phyloP scores from a whole-genome alignment of 306 rosid species.

The Arachis stenosperma region DNA sequence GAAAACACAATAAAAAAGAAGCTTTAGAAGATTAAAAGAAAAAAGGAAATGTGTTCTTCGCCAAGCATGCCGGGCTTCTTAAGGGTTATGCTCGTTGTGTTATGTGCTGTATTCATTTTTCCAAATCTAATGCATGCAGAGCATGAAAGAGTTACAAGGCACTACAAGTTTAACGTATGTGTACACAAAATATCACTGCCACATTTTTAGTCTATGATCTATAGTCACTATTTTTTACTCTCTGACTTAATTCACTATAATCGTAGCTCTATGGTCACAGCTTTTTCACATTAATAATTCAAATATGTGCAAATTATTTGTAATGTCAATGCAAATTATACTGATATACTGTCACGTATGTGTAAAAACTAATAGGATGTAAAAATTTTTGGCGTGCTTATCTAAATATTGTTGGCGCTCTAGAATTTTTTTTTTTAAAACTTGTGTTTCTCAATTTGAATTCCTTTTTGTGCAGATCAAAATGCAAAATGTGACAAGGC shows the following conservation, averaged over 20 bases:
- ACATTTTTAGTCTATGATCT: too few species aligned
- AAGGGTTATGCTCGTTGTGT: conserved; percentile 34
- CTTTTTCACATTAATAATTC: too few species aligned
- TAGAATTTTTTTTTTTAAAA: too few species aligned
- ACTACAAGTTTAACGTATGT: conserved; percentile 67
- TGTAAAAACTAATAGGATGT: too few species aligned
- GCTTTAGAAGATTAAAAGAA: background rate
- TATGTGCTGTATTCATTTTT: conserved; percentile 44
- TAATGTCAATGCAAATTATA: too few species aligned
- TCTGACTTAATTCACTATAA: too few species aligned
- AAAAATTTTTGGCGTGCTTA: too few species aligned
- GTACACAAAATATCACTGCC: background rate
- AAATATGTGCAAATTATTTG: too few species aligned
- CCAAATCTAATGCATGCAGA: conserved; percentile 50
- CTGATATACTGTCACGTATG: too few species aligned
- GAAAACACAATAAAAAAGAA: conserved; percentile 4
- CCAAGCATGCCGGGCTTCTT: conserved; percentile 32
- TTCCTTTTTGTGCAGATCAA: conserved; percentile 43
- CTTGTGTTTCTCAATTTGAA: background rate
- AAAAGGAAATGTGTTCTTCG: conserved; percentile 44
- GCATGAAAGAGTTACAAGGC: conserved; percentile 64
- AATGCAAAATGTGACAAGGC: conserved; percentile 64
- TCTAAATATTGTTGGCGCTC: too few species aligned
- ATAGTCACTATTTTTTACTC: too few species aligned
- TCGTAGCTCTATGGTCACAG: too few species aligned